Evolutionary conservation across 2,329 filamentous ascomycete genomes (phyloP).

Genomic region (Diaporthe capsici): DNA sequence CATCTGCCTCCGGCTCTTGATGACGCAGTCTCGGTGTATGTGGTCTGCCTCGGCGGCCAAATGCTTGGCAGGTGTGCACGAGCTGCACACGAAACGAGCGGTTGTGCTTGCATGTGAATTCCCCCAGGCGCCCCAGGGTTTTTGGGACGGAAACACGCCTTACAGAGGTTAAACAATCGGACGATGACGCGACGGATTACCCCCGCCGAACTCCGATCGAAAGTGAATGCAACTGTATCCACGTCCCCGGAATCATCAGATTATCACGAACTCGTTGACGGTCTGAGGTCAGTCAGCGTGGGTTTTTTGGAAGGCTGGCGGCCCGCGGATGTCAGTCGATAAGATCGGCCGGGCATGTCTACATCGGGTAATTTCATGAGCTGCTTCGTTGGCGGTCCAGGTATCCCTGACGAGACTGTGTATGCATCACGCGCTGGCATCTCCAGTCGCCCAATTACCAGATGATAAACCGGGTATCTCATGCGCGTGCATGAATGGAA

Average conservation of each 20-base stretch:
- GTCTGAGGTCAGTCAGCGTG: not conserved
- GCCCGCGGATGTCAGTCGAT: not conserved
- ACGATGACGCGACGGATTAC: not conserved
- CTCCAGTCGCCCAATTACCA: not conserved
- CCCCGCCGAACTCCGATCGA: not conserved
- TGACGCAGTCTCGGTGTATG: not conserved
- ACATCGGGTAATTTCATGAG: constrained; percentile 29
- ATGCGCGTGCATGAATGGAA: not conserved
- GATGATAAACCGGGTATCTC: not conserved
- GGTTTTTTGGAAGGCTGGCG: not conserved
- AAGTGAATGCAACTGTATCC: not conserved
- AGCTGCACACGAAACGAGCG: not conserved
- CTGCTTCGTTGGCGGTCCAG: not conserved
- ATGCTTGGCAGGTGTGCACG: not conserved
- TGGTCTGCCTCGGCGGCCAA: not conserved
- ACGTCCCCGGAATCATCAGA: not conserved
- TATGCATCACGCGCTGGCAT: constrained; percentile 12
- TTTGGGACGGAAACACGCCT: not conserved
- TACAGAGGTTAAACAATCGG: not conserved
- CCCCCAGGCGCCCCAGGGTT: too few relatives aligned
- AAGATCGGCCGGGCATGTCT: constrained; percentile 9
- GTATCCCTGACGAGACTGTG: constrained; percentile 11
- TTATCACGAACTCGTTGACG: not conserved
- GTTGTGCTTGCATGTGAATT: not conserved
- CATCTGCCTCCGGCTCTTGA: not conserved